phyloP scores from a whole-genome alignment of 1,139 yeast species.

The Pichia sp. region DNA sequence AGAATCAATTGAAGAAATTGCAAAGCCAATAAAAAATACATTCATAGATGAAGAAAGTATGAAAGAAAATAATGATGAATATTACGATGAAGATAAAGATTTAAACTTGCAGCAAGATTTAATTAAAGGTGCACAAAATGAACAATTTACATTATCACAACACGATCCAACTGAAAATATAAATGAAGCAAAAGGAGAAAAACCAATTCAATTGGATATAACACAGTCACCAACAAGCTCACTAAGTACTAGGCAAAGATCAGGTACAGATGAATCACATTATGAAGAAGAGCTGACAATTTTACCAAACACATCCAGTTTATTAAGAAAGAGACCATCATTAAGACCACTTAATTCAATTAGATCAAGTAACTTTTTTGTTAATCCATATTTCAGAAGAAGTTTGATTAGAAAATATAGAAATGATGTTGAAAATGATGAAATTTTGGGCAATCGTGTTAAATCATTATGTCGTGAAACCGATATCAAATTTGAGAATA shows the following conservation, averaged over 20 bases:
- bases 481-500: background rate
- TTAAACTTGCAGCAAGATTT: no score
- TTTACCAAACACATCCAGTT: background rate
- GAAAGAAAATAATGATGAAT: no score
- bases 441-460: background rate
- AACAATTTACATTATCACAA: no score
- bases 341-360: slow-evolving; percentile 1
- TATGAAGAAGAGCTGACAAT: background rate
- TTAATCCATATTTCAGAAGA: slow-evolving; percentile 7
- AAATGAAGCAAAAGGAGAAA: background rate
- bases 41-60: no score
- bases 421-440: slow-evolving; percentile 5
- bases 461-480: background rate
- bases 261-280: slow-evolving; percentile 4
- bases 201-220: background rate
- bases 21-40: no score
- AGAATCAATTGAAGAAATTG: no score
- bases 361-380: background rate
- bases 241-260: background rate
- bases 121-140: no score
- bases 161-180: no score
- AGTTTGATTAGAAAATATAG: slow-evolving; percentile 8
- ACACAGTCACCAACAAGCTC: background rate
- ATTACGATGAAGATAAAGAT: no score
- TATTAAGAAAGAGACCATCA: slow-evolving; percentile 6